These are phyloP conservation scores for Hirsutella minnesotensis DNA, from an alignment of 2,329 filamentous ascomycete species.

Conservation along the genomic window DNA sequence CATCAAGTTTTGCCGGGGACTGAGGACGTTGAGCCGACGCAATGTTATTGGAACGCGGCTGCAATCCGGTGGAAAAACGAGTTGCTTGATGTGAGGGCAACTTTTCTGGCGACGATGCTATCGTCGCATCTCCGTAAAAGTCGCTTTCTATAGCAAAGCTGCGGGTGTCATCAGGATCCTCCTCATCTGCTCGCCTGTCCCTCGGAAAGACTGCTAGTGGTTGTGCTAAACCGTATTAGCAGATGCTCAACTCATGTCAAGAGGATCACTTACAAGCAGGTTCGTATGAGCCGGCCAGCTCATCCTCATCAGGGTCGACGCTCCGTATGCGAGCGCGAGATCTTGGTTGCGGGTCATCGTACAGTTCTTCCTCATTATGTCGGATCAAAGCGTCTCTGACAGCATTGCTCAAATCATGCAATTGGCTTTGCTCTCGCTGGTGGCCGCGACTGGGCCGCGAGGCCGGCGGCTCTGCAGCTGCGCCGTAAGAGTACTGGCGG, in stretches of 20 bases:
- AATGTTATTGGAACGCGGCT: background rate
- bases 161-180: conserved; percentile 19
- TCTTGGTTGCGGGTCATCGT: background rate
- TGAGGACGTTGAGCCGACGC: background rate
- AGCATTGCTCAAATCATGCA: conserved; percentile 16
- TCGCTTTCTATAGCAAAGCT: conserved; percentile 25
- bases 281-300: conserved; percentile 6
- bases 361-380: conserved; percentile 7
- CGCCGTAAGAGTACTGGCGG: conserved; percentile 26
- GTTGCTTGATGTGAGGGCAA: background rate
- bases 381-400: conserved; percentile 15
- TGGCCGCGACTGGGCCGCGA: conserved; percentile 7
- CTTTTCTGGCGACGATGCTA: conserved; percentile 16
- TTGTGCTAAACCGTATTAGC: no score
- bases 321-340: background rate
- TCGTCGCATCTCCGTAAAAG: conserved; percentile 24
- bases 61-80: background rate
- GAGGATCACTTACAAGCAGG: conserved; percentile 1
- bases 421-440: conserved; percentile 7
- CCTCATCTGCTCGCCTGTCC: no score
- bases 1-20: no score
- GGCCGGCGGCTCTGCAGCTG: conserved; percentile 20
- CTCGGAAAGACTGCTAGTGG: no score
- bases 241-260: no score
- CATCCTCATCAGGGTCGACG: conserved; percentile 10